Percentiles rank a stretch among this genome's conserved stretches.
Conservation (phyloP, 31 red algal genomes). For the Asparagopsis taxiformis region DNA sequence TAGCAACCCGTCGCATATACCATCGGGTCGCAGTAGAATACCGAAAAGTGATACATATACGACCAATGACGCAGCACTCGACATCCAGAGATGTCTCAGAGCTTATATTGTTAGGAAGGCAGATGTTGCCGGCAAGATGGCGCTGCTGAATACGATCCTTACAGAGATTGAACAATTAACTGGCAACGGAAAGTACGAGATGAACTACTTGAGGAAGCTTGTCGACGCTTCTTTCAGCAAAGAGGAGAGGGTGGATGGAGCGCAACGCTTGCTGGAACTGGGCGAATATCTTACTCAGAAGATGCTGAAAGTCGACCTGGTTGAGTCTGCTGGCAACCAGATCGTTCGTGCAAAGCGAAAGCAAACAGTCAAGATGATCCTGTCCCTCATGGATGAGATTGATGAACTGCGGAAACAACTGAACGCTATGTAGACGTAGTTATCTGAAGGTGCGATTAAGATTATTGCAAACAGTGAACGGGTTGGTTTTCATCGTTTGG, state of each 20-base stretch:
- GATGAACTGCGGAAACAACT: conserved; percentile 27
- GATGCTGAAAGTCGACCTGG: conserved; percentile 64
- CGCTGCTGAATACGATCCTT: conserved; percentile 4
- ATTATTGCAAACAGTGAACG: too few relatives aligned
- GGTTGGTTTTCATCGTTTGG: too few relatives aligned
- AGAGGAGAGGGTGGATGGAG: conserved; percentile 12
- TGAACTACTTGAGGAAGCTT: conserved; percentile 19
- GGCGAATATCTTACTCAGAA: conserved; percentile 74
- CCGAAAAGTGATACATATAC: too few relatives aligned
- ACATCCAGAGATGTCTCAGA: conserved; percentile 6
- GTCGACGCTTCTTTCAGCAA: neutral
- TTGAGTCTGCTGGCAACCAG: conserved; percentile 55
- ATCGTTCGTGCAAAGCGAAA: conserved; percentile 50
- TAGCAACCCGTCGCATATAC: too few relatives aligned
- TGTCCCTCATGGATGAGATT: conserved; percentile 45
- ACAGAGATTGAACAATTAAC: conserved; percentile 13
- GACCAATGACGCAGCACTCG: conserved; percentile 2
- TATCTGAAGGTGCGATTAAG: too few relatives aligned
- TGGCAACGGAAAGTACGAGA: conserved; percentile 27
- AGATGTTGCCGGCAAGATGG: conserved; percentile 11
- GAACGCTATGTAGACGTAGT: too few relatives aligned
- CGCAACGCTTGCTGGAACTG: conserved; percentile 44
- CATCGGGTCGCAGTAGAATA: too few relatives aligned
- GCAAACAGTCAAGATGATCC: conserved; percentile 53
- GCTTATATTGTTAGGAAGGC: neutral